A percentile compares a stretch with the other conserved stretches of the same genome.
Conservation (phyloP, 352 stramenopile genomes). For the Pythium periplocum region DNA sequence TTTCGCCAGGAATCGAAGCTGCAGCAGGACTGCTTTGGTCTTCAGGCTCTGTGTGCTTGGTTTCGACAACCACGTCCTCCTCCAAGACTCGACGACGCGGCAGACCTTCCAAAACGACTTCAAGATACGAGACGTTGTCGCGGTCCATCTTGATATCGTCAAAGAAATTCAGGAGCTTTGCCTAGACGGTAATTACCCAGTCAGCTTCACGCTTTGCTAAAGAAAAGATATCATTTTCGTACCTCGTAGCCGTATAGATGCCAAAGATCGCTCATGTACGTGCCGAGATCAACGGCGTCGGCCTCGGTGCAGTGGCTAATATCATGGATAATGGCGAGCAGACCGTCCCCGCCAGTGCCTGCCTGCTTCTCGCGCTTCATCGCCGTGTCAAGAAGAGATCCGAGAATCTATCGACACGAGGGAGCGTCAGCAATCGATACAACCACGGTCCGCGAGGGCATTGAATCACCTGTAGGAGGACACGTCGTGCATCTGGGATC, state of each 20-base stretch:
- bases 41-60: constrained; percentile 4
- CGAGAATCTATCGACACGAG: constrained; percentile 16
- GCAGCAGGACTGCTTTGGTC: constrained; percentile 3
- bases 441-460: not conserved
- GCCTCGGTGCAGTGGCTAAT: constrained; percentile 52
- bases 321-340: constrained; percentile 57
- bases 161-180: constrained; percentile 50
- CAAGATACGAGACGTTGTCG: constrained; percentile 65
- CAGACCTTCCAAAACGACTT: constrained; percentile 62
- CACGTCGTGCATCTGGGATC: constrained; percentile 38
- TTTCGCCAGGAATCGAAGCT: not conserved
- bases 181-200: constrained; percentile 10
- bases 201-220: too few relatives aligned
- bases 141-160: constrained; percentile 41
- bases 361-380: constrained; percentile 26
- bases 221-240: constrained; percentile 1
- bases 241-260: constrained; percentile 53
- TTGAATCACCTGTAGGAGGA: constrained; percentile 29
- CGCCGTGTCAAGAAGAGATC: constrained; percentile 24
- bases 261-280: constrained; percentile 72
- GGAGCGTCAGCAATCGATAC: constrained; percentile 5
- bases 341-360: constrained; percentile 24
- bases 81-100: constrained; percentile 33
- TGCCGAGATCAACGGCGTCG: constrained; percentile 48
- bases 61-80: not conserved